Percentiles rank a stretch among this genome's conserved stretches.
These are phyloP conservation scores for Marasmius fiardii DNA, from an alignment of 1,284 basidiomycete genomes.

Conservation along the genomic window DNA sequence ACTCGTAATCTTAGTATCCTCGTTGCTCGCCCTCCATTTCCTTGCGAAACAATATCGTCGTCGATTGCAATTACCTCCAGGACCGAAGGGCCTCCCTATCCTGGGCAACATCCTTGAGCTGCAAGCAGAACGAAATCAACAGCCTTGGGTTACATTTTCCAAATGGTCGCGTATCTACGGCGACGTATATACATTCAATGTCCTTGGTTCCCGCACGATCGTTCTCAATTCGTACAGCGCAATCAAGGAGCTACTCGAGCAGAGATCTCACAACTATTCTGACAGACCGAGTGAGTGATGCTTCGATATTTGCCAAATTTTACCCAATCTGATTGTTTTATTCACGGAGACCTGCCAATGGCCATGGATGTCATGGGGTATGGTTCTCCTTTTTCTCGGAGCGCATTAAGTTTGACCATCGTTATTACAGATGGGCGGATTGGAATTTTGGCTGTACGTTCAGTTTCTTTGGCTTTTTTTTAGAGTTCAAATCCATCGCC, in stretches of 20 bases:
- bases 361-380: no score
- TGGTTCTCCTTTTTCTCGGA: no score
- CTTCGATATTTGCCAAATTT: background rate
- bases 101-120: no score
- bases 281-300: slow-evolving; percentile 14
- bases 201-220: slow-evolving; percentile 15
- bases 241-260: slow-evolving; percentile 21
- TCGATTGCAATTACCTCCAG: background rate
- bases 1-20: no score
- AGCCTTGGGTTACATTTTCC: slow-evolving; percentile 4
- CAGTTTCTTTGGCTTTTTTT: background rate
- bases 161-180: slow-evolving; percentile 5
- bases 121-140: background rate
- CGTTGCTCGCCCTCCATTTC: no score
- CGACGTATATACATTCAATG: slow-evolving; percentile 4
- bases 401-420: no score
- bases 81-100: background rate
- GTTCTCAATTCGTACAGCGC: slow-evolving; percentile 20
- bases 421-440: no score
- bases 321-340: background rate
- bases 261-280: slow-evolving; percentile 19
- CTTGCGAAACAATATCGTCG: no score
- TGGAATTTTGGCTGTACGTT: background rate
- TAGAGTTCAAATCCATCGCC: background rate
- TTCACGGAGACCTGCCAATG: no score